Percentiles rank a stretch among this genome's conserved stretches.
Conservation (phyloP, 768 basidiomycete species). For the Termitomyces sp. region DNA sequence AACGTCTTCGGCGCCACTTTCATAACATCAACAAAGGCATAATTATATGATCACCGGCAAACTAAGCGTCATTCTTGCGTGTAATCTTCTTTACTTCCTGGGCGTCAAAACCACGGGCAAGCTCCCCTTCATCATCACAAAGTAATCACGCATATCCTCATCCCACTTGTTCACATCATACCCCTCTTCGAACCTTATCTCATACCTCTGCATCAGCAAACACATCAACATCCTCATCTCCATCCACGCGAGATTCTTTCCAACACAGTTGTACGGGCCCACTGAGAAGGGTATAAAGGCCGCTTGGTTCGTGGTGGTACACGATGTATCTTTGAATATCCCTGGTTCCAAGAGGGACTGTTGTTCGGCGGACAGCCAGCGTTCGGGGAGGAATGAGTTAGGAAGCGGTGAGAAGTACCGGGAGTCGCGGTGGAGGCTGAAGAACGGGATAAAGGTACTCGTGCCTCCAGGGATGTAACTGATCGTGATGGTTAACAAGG, state of each 20-base stretch:
- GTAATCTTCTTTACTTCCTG: conserved; percentile 12
- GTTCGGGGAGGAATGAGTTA: conserved; percentile 36
- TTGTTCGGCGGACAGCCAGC: conserved; percentile 25
- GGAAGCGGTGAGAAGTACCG: conserved; percentile 42
- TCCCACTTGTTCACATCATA: conserved; percentile 27
- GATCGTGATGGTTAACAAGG: neutral
- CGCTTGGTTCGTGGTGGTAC: conserved; percentile 17
- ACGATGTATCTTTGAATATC: conserved; percentile 21
- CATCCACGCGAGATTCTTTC: conserved; percentile 35
- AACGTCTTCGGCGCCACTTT: neutral
- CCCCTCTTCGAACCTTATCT: conserved; percentile 28
- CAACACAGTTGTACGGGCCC: conserved; percentile 37
- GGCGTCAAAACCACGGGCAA: conserved; percentile 26
- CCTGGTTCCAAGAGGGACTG: conserved; percentile 24
- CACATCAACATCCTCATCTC: conserved; percentile 35
- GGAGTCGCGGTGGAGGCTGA: conserved; percentile 39
- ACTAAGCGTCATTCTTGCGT: neutral
- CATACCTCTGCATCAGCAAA: conserved; percentile 30
- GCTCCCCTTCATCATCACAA: conserved; percentile 25
- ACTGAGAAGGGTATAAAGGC: conserved; percentile 40
- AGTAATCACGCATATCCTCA: conserved; percentile 28
- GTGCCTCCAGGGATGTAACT: conserved; percentile 44
- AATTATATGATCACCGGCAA: no score
- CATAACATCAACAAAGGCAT: no score
- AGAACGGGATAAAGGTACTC: conserved; percentile 34